These are phyloP conservation scores for Fusarium sp. DNA, from an alignment of 2,329 filamentous ascomycete species.

Conservation along the genomic window DNA sequence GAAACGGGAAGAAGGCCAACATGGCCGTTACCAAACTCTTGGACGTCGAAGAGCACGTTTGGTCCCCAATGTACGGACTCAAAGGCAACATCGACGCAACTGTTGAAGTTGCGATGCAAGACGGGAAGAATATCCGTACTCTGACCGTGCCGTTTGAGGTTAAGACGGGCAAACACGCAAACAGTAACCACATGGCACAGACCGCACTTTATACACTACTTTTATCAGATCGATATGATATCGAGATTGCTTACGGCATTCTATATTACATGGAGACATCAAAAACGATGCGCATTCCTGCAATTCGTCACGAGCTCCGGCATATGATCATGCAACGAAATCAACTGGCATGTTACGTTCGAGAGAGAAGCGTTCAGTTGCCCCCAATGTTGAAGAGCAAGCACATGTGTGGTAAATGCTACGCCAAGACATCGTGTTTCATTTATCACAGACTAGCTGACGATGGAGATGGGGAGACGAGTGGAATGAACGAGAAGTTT, in stretches of 20 bases:
- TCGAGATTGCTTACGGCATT: slow-evolving; percentile 89
- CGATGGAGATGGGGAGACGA: slow-evolving; percentile 82
- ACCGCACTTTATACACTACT: slow-evolving; percentile 94
- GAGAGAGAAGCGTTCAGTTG: slow-evolving; percentile 81
- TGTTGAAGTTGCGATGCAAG: slow-evolving; percentile 85
- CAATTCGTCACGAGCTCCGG: slow-evolving; percentile 86
- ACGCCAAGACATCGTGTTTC: slow-evolving; percentile 91
- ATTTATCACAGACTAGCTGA: slow-evolving; percentile 93
- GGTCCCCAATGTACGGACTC: slow-evolving; percentile 96
- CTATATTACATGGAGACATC: slow-evolving; percentile 96
- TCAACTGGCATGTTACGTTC: slow-evolving; percentile 85
- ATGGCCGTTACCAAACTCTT: slow-evolving; percentile 94
- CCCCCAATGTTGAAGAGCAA: slow-evolving; percentile 88
- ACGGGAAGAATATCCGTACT: slow-evolving; percentile 73
- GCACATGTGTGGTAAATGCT: slow-evolving; percentile 86
- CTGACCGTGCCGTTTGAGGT: slow-evolving; percentile 94
- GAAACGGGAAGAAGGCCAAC: slow-evolving; percentile 79
- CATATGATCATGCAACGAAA: slow-evolving; percentile 99
- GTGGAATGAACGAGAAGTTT: slow-evolving; percentile 85
- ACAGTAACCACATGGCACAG: slow-evolving; percentile 87
- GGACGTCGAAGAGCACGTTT: slow-evolving; percentile 97
- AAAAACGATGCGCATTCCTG: slow-evolving; percentile 85
- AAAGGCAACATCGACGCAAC: slow-evolving; percentile 99
- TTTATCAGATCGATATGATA: slow-evolving; percentile 93
- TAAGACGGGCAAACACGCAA: slow-evolving; percentile 91